Base-by-base conservation (phyloP, 257 asterid genomes). In the Fraxinus pennsylvanica region DNA sequence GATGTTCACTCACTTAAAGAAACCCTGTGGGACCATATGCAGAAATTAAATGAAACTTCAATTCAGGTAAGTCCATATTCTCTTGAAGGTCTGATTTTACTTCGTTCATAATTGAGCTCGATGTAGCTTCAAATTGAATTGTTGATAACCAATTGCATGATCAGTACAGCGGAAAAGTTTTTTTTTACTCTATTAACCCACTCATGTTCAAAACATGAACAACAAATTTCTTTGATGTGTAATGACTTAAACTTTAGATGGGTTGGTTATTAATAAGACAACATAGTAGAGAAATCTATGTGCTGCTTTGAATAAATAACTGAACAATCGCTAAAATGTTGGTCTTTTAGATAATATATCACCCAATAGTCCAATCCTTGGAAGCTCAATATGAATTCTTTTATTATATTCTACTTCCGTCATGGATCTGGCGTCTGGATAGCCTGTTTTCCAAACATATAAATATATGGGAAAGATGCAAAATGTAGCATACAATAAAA, bases 1-100 rank as follows among this genome's bases (percentile, higher is more conserved):
- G 98, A 96, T 84, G 97, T 96, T 77, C 99, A 93, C 76, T 89
- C 74, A 65, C 96, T 96, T 33, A 96, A 96, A 88, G 96, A 89
- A 86, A 91, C 94, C 10, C 90, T 96, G 21, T 96, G 99, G 97
- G 90, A 82, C 77, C 96, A 87, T 68, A 87, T 94, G 27, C 91
- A 73, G 70, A 83, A 85, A 74, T 36, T 78, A 50, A 82, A 86
- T 75, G 81, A 79, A 69, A 84, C 73, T 67, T 54, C 86, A 71
- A 71, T 50, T 75, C 87, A 86, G 96, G 99, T 91, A 81, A 76
- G 54, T 76, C 68, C 79, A 21, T 36, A 38, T 21, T 70, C 47
- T 73, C 52, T 30, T 13, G 17, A 63, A 25, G 69, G 35, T 63
- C 8, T 63, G 17, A 63, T 63, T 63, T 7, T 63, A 27, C 9